Conservation (phyloP, 805 yeast species). For the Starmerella gropengiesseri region DNA sequence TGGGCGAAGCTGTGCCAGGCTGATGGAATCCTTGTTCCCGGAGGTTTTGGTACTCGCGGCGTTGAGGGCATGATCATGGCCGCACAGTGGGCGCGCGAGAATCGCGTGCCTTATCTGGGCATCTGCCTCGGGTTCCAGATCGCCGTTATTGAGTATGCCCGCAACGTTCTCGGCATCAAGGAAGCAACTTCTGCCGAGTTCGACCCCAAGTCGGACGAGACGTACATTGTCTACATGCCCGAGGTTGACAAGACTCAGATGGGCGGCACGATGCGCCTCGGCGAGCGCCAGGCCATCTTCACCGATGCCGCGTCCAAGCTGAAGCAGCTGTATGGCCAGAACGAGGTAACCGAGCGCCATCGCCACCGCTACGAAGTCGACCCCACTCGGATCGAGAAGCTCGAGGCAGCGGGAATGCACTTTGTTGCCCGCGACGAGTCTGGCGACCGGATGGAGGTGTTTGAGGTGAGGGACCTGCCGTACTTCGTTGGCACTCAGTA, state of each 20-base stretch:
- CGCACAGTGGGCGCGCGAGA: slow-evolving; percentile 96
- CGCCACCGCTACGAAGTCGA: slow-evolving; percentile 97
- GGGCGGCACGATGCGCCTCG: slow-evolving; percentile 99
- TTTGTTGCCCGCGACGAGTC: slow-evolving; percentile 92
- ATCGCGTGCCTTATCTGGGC: slow-evolving; percentile 87
- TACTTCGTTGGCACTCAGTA: slow-evolving; percentile 92
- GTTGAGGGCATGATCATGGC: slow-evolving; percentile 97
- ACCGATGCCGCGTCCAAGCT: slow-evolving; percentile 57
- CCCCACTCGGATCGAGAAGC: slow-evolving; percentile 59
- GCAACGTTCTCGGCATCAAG: slow-evolving; percentile 60
- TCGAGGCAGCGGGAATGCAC: slow-evolving; percentile 69
- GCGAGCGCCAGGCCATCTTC: slow-evolving; percentile 82
- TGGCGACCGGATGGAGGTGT: slow-evolving; percentile 84
- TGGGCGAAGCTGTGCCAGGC: slow-evolving; percentile 91
- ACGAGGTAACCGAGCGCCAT: slow-evolving; percentile 78
- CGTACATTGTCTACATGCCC: slow-evolving; percentile 93
- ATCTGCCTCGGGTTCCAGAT: slow-evolving; percentile 95
- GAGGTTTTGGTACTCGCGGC: slow-evolving; percentile 96
- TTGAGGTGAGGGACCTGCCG: slow-evolving; percentile 78
- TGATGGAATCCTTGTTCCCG: slow-evolving; percentile 95
- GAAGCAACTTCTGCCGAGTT: slow-evolving; percentile 78
- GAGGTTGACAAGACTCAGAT: slow-evolving; percentile 89
- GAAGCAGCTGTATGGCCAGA: slow-evolving; percentile 65
- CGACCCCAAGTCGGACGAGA: slow-evolving; percentile 42
- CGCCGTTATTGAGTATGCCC: slow-evolving; percentile 87